Conservation (phyloP, 495 filamentous ascomycete genomes). For the Hyaloscypha finlandica region DNA sequence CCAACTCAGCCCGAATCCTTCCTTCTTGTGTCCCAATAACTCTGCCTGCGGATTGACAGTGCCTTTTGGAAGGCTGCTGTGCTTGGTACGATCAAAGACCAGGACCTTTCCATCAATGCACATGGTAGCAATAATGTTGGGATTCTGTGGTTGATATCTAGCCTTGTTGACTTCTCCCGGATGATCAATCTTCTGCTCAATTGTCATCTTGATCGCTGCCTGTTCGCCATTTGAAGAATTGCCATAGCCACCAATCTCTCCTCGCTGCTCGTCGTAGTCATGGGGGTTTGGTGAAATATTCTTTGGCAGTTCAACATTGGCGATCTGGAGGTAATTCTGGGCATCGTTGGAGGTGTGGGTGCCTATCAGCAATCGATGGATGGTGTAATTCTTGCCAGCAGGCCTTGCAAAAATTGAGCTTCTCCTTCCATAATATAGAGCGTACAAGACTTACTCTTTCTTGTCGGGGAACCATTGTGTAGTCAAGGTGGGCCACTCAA, state of each 20-base stretch:
- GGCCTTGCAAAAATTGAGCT: constrained; percentile 44
- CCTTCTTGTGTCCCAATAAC: constrained; percentile 79
- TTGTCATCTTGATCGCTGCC: constrained; percentile 74
- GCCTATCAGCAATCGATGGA: constrained; percentile 87
- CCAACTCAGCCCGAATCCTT: constrained; percentile 97
- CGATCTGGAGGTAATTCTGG: constrained; percentile 93
- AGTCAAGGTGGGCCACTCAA: constrained; percentile 98
- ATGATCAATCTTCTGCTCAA: constrained; percentile 95
- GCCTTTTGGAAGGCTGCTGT: constrained; percentile 70
- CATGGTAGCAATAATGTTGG: constrained; percentile 94
- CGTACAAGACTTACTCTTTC: constrained; percentile 61
- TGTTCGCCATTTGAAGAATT: constrained; percentile 48
- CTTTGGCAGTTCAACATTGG: constrained; percentile 87
- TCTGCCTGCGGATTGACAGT: constrained; percentile 79
- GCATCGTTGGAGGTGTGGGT: constrained; percentile 90
- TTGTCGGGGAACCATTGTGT: constrained; percentile 98
- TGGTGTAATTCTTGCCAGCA: constrained; percentile 82
- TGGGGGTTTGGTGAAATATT: constrained; percentile 65
- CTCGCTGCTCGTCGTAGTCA: constrained; percentile 88
- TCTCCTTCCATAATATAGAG: constrained; percentile 19
- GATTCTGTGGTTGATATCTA: constrained; percentile 95
- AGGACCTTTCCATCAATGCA: constrained; percentile 83
- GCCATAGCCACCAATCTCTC: constrained; percentile 93
- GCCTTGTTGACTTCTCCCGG: constrained; percentile 98
- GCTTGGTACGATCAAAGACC: constrained; percentile 96